phyloP scores from a whole-genome alignment of 305 asterid species.

The Solanum aculeatissimum region DNA sequence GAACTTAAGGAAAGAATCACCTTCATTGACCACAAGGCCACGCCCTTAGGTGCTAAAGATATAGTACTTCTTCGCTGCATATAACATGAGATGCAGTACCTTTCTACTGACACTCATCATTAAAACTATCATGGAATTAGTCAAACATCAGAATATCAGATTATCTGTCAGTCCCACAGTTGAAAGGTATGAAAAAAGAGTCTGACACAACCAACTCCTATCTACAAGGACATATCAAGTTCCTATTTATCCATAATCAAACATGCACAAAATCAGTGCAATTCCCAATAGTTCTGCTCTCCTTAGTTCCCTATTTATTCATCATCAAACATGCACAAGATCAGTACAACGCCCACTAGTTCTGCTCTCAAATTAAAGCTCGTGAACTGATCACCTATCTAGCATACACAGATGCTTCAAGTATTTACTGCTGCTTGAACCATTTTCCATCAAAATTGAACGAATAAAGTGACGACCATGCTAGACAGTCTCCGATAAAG shows the following conservation, averaged over 20 bases:
- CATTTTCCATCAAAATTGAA: not conserved
- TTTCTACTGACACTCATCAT: not conserved
- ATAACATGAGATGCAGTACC: not conserved
- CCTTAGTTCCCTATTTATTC: not conserved
- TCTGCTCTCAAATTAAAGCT: not conserved
- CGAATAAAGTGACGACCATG: not conserved
- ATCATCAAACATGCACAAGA: not conserved
- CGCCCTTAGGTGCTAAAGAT: not conserved
- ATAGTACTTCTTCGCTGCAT: not conserved
- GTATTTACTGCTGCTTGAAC: not conserved
- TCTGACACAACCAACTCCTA: not conserved
- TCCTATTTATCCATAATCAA: not conserved
- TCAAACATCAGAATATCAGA: not conserved
- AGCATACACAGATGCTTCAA: not conserved
- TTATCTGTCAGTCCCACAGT: not conserved
- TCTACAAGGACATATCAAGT: not conserved
- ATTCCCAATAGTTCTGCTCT: not conserved
- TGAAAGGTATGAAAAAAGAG: not conserved
- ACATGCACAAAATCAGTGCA: not conserved
- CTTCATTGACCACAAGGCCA: not conserved
- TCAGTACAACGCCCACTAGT: not conserved
- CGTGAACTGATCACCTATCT: not conserved
- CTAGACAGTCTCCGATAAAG: not conserved
- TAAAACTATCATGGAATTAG: not conserved
- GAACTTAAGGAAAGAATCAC: too few relatives aligned